Base-by-base conservation (phyloP, 2,329 filamentous ascomycete species). In the Fusarium albosuccineum region DNA sequence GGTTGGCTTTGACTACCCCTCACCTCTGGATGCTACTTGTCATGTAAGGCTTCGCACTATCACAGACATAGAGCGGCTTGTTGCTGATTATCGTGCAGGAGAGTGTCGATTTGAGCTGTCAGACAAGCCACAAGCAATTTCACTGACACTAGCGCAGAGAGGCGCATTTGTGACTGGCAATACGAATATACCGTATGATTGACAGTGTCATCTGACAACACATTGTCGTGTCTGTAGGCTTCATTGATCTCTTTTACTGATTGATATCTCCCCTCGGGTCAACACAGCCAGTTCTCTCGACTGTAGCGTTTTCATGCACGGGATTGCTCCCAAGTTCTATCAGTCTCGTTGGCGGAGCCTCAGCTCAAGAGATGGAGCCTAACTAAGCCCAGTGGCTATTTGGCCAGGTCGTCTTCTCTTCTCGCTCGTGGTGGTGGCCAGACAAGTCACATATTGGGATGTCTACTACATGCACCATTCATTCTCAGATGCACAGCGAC, bases 121-220 rank as follows among this genome's bases (percentile, higher is more conserved):
- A 41, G 30, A 16, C 54, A 48, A 65, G 59, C 45, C 54, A 62
- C 22, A 41, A 41, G 17, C 27, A 41, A 46, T 48, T 50, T 44
- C 13, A 37, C 50, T 37, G 22, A 55, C 34, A 46, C 60, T 51
- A 60, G 57, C 40, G 60, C 46, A 44, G 41, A 44, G 36, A 40
- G 34, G 26, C 40, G 33, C 54, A 51, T 41, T 42, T 36, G 17
- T 56, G 36, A 45, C 51, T 29, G n/a, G 36, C 46, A 48, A 36
- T 17, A 27, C 34, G 30, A 37, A 49, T 16, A 33, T 22, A 39
- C 29, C 39, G 22, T 39, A 33, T 13, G 39, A 36, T 51, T 34
- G 14, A 16, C 26, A 14, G 34, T 39, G 22, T 22, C 22, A 22
- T 22, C 22, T 22, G 22, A 22, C 22, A 5, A 22, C 4, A 22